Percentiles rank a stretch among this genome's conserved stretches.
Evolutionary conservation across 2,329 filamentous ascomycete species (phyloP).

Genomic region (Byssothecium circinans): DNA sequence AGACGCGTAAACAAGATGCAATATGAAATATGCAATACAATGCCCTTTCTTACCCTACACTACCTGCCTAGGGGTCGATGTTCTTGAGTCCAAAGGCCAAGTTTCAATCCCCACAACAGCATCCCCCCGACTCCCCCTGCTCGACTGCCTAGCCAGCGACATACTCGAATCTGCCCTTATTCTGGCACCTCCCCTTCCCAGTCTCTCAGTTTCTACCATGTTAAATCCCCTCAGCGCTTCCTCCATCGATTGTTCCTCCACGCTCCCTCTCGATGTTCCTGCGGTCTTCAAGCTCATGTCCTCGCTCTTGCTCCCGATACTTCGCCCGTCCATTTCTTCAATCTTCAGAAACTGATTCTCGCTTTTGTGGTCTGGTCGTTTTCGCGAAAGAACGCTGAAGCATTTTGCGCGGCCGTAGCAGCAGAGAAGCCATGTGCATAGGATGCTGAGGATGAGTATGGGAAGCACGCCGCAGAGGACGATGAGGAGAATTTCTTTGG

Average conservation of each 20-base stretch:
- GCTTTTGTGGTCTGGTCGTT: no score
- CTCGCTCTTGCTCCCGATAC: no score
- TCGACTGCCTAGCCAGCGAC: not conserved
- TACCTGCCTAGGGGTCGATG: no score
- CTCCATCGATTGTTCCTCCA: no score
- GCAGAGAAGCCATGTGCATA: conserved; percentile 6
- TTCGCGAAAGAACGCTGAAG: no score
- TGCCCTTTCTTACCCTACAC: no score
- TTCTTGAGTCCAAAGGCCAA: not conserved
- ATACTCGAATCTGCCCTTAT: not conserved
- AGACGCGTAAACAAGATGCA: no score
- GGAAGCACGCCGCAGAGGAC: conserved; percentile 6
- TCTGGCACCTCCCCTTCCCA: not conserved
- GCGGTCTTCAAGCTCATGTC: no score
- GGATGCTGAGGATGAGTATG: conserved; percentile 3
- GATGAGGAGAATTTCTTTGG: conserved; percentile 1
- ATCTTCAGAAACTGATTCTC: no score
- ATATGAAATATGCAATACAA: no score
- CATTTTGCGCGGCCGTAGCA: not conserved
- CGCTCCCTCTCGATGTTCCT: no score
- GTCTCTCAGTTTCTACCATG: not conserved
- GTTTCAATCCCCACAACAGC: not conserved
- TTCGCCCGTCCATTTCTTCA: no score
- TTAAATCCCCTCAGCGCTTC: not conserved
- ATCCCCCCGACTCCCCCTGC: not conserved